These are phyloP conservation scores for Lactarius vividus DNA, from an alignment of 768 basidiomycete species.

Conservation along the genomic window DNA sequence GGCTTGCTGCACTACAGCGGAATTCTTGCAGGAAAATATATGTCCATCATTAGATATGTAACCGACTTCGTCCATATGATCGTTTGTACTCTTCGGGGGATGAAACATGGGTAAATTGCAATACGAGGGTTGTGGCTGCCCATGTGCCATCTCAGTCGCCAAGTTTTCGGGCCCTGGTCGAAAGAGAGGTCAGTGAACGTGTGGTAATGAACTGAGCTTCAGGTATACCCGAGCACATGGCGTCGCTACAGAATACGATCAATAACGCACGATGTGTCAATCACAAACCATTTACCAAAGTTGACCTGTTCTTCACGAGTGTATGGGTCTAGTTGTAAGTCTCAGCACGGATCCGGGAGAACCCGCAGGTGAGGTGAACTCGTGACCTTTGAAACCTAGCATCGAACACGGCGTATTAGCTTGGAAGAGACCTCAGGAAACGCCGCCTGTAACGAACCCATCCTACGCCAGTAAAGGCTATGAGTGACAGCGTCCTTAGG, in stretches of 20 bases:
- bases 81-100: conserved; percentile 34
- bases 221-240: conserved; percentile 47
- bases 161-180: conserved; percentile 50
- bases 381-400: conserved; percentile 52
- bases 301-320: conserved; percentile 50
- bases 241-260: conserved; percentile 38
- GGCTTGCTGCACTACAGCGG: conserved; percentile 28
- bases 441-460: conserved; percentile 39
- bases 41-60: conserved; percentile 59
- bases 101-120: conserved; percentile 58
- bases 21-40: conserved; percentile 52
- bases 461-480: conserved; percentile 52
- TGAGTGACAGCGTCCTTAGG: conserved; percentile 57
- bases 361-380: neutral
- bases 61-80: conserved; percentile 36
- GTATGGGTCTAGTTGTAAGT: conserved; percentile 48
- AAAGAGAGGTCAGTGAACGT: neutral
- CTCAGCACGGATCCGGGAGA: neutral
- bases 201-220: too few species aligned
- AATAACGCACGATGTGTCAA: neutral
- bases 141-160: conserved; percentile 28
- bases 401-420: neutral
- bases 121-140: conserved; percentile 51
- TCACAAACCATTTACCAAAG: conserved; percentile 52
- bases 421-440: neutral